phyloP scores from a whole-genome alignment of 1,139 yeast genomes.

The Entelexis paramagnoliae region DNA sequence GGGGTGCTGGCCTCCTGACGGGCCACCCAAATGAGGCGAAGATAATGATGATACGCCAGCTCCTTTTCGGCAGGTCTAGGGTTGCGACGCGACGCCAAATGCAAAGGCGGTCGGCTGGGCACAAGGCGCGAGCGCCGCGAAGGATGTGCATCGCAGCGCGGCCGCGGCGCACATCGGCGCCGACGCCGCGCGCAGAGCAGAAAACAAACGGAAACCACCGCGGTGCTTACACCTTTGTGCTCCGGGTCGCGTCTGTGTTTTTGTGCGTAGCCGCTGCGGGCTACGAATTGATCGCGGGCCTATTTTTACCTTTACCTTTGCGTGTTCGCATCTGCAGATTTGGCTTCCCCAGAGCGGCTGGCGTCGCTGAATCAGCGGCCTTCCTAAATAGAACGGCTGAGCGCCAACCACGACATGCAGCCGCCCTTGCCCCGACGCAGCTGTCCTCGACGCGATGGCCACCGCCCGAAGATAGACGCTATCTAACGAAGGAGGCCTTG shows the following conservation, averaged over 20 bases:
- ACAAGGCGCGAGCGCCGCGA: background rate
- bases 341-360: conserved; percentile 1
- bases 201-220: too few relatives aligned
- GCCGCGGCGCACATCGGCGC: too few relatives aligned
- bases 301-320: background rate
- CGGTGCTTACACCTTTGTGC: too few relatives aligned
- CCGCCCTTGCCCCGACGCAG: background rate
- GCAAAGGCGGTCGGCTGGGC: conserved; percentile 1
- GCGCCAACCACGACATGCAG: conserved; percentile 13
- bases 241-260: too few relatives aligned
- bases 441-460: conserved; percentile 1
- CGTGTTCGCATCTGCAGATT: background rate
- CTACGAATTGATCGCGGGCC: too few relatives aligned
- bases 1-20: background rate
- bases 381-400: conserved; percentile 11
- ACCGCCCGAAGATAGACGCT: background rate
- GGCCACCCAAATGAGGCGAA: background rate
- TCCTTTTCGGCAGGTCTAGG: background rate
- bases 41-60: background rate
- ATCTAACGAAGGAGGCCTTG: background rate
- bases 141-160: background rate
- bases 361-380: background rate
- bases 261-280: too few relatives aligned
- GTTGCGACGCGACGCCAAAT: conserved; percentile 2
- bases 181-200: too few relatives aligned